These are phyloP conservation scores for Pseudopithomyces maydicus DNA, from an alignment of 2,329 filamentous ascomycete species.

Conservation along the genomic window DNA sequence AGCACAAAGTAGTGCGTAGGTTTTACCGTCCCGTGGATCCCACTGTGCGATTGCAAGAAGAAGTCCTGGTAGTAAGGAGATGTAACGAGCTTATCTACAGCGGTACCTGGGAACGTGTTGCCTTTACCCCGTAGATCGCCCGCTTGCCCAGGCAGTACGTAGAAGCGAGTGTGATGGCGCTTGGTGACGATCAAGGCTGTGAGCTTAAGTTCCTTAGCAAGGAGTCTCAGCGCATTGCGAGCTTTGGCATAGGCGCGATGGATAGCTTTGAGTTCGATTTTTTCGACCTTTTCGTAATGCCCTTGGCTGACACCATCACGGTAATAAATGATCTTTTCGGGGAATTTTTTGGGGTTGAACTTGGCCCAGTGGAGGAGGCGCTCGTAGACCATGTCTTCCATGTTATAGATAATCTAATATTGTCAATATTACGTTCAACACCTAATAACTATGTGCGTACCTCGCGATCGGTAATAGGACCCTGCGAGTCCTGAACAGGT, in stretches of 20 bases:
- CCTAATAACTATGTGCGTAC: neutral
- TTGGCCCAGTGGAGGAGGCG: constrained; percentile 16
- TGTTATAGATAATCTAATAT: constrained; percentile 14
- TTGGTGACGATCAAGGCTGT: constrained; percentile 47
- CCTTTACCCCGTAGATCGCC: constrained; percentile 16
- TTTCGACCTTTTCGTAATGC: constrained; percentile 19
- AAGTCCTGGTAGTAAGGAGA: constrained; percentile 38
- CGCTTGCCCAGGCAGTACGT: constrained; percentile 15
- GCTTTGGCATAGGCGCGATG: constrained; percentile 18
- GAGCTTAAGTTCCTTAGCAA: constrained; percentile 9
- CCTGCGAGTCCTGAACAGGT: neutral
- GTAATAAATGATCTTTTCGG: constrained; percentile 31
- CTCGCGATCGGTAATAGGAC: constrained; percentile 20
- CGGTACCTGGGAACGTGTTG: constrained; percentile 34
- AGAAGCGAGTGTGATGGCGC: constrained; percentile 51
- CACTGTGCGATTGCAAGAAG: constrained; percentile 41
- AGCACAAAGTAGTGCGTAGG: constrained; percentile 42
- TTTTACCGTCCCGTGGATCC: constrained; percentile 35
- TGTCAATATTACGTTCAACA: neutral
- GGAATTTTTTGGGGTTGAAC: constrained; percentile 7
- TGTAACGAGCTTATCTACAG: constrained; percentile 37
- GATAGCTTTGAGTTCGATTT: constrained; percentile 36
- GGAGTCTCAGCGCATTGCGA: neutral
- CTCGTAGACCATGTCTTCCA: constrained; percentile 20
- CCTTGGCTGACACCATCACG: constrained; percentile 29